These are phyloP conservation scores for Stenogyne calaminthoides DNA, from an alignment of 305 asterid genomes.

Conservation along the genomic window DNA sequence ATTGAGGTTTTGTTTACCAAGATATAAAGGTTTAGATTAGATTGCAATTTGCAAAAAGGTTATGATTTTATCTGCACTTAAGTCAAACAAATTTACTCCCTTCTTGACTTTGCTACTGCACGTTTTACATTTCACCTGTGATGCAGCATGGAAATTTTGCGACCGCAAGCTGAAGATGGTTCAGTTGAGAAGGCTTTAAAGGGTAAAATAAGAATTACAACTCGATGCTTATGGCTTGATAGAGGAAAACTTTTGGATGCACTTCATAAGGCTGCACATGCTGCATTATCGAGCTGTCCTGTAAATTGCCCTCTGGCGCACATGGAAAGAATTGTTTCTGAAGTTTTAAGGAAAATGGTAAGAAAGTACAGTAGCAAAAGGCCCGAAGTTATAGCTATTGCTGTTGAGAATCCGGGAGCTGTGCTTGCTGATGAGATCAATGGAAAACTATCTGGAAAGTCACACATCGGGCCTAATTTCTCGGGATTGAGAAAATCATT, in stretches of 20 bases:
- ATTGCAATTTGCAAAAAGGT: too few species aligned
- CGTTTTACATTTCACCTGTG: not conserved
- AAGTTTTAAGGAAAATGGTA: constrained; percentile 89
- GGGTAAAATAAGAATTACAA: constrained; percentile 94
- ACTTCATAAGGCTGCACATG: constrained; percentile 95
- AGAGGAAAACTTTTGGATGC: constrained; percentile 97
- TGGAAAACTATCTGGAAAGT: constrained; percentile 70
- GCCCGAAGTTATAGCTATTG: constrained; percentile 91
- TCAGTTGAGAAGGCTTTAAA: constrained; percentile 57
- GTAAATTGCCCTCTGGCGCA: constrained; percentile 77
- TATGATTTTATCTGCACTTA: too few species aligned
- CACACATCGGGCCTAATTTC: constrained; percentile 49
- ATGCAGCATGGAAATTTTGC: constrained; percentile 93
- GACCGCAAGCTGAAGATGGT: constrained; percentile 63
- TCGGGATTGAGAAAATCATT: constrained; percentile 59
- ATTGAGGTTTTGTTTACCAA: too few species aligned
- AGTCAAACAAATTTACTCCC: too few species aligned
- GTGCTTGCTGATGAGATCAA: constrained; percentile 89
- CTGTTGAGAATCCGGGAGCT: constrained; percentile 82
- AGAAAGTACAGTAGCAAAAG: constrained; percentile 94
- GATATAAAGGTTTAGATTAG: too few species aligned
- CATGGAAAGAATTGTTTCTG: constrained; percentile 94
- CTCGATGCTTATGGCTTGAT: constrained; percentile 99
- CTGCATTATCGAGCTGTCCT: constrained; percentile 94
- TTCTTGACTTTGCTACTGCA: not conserved